These are phyloP conservation scores for Albatrellus ellisii DNA, from an alignment of 768 basidiomycete genomes.

Conservation along the genomic window DNA sequence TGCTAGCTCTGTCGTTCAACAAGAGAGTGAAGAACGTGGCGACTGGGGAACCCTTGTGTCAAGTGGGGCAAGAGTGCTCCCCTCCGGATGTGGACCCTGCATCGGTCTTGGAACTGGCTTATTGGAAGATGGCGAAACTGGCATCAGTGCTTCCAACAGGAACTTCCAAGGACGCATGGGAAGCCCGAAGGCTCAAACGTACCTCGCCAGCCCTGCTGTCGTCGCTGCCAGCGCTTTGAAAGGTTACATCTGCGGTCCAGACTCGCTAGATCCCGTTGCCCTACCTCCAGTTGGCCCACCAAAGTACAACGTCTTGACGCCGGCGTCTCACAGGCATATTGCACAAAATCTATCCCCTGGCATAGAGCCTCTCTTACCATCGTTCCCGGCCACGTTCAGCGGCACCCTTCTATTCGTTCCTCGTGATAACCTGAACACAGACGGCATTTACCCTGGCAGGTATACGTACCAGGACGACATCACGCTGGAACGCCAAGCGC, in stretches of 20 bases:
- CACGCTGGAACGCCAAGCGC: slow-evolving; percentile 84
- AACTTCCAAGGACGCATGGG: slow-evolving; percentile 99
- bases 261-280: slow-evolving; percentile 38
- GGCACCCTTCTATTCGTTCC: slow-evolving; percentile 88
- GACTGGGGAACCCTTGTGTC: slow-evolving; percentile 80
- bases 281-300: slow-evolving; percentile 42
- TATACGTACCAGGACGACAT: slow-evolving; percentile 99
- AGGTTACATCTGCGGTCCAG: slow-evolving; percentile 82
- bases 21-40: slow-evolving; percentile 72
- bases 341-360: slow-evolving; percentile 18
- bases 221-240: slow-evolving; percentile 93
- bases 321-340: slow-evolving; percentile 14
- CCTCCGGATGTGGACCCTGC: slow-evolving; percentile 95
- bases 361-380: slow-evolving; percentile 57
- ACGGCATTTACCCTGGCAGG: slow-evolving; percentile 97
- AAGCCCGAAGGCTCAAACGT: slow-evolving; percentile 85
- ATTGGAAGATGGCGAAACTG: slow-evolving; percentile 87
- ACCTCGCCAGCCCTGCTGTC: slow-evolving; percentile 92
- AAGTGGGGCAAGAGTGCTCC: slow-evolving; percentile 87
- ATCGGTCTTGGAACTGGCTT: slow-evolving; percentile 92
- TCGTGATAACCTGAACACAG: slow-evolving; percentile 96
- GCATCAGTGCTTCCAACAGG: slow-evolving; percentile 96
- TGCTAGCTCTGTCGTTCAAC: slow-evolving; percentile 84
- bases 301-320: slow-evolving; percentile 37
- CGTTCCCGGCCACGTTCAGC: slow-evolving; percentile 73